Evolutionary conservation across 2,329 filamentous ascomycete species (phyloP).

Genomic region (Calycina herbarum): DNA sequence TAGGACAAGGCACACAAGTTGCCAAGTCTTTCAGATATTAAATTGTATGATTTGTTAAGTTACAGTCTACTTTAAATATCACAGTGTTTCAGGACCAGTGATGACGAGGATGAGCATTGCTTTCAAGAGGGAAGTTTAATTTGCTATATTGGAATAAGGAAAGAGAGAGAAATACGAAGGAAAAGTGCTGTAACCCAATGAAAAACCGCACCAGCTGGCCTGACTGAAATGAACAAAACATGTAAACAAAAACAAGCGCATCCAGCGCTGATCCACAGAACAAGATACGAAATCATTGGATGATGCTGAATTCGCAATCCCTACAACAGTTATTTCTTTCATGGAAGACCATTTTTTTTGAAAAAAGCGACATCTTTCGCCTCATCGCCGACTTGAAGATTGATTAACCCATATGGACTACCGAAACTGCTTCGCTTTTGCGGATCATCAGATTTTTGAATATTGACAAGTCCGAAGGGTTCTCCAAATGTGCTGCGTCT

Average conservation of each 20-base stretch:
- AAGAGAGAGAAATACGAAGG: background rate
- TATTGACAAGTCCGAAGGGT: background rate
- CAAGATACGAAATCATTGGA: background rate
- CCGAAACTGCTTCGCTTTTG: background rate
- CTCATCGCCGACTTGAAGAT: constrained; percentile 8
- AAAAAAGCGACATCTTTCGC: constrained; percentile 5
- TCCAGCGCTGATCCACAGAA: background rate
- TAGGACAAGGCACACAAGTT: no score
- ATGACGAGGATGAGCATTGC: background rate
- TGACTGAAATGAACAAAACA: background rate
- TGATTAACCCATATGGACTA: background rate
- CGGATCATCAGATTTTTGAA: background rate
- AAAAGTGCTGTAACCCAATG: background rate
- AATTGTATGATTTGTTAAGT: no score
- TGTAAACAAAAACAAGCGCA: background rate
- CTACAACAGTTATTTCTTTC: background rate
- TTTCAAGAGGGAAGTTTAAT: background rate
- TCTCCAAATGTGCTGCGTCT: background rate
- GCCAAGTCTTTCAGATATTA: no score
- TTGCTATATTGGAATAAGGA: background rate
- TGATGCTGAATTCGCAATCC: background rate
- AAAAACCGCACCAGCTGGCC: background rate
- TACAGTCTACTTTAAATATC: no score
- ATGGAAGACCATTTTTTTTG: constrained; percentile 10
- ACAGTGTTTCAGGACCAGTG: background rate